Conservation (phyloP, 345 rosid genomes). For the Melaleuca alternifolia region DNA sequence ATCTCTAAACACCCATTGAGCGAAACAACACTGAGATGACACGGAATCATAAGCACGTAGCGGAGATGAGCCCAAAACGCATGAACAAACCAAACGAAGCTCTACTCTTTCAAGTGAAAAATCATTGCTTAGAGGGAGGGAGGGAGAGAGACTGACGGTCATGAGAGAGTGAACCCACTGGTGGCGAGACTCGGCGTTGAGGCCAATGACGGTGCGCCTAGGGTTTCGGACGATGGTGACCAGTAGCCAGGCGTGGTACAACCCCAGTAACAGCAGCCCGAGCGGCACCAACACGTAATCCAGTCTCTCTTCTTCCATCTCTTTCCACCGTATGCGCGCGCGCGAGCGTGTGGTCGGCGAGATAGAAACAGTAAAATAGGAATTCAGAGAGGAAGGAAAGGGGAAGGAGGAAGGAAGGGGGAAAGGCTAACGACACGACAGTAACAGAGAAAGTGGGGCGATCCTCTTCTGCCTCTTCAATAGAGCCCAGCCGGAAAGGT, state of each 20-base stretch:
- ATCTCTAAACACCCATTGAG: not conserved
- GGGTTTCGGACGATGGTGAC: slow-evolving; percentile 21
- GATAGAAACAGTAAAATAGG: not conserved
- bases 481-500: not conserved
- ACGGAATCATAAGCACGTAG: not conserved
- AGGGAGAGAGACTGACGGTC: slow-evolving; percentile 31
- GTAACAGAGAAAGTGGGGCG: not conserved
- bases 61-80: not conserved
- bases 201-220: slow-evolving; percentile 41
- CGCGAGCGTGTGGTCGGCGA: not conserved
- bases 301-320: slow-evolving; percentile 26
- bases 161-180: slow-evolving; percentile 79
- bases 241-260: slow-evolving; percentile 45
- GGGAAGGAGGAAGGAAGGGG: not conserved
- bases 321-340: not conserved
- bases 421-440: not conserved
- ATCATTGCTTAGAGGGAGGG: not conserved
- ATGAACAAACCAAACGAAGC: not conserved
- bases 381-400: not conserved
- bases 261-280: slow-evolving; percentile 23
- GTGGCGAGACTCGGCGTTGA: slow-evolving; percentile 73
- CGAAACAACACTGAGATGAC: not conserved
- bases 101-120: not conserved
- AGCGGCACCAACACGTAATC: slow-evolving; percentile 35
- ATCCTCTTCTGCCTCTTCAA: not conserved